These are phyloP conservation scores for Aspergillus novofumigatus DNA, from an alignment of 2,329 filamentous ascomycete species.

Conservation along the genomic window DNA sequence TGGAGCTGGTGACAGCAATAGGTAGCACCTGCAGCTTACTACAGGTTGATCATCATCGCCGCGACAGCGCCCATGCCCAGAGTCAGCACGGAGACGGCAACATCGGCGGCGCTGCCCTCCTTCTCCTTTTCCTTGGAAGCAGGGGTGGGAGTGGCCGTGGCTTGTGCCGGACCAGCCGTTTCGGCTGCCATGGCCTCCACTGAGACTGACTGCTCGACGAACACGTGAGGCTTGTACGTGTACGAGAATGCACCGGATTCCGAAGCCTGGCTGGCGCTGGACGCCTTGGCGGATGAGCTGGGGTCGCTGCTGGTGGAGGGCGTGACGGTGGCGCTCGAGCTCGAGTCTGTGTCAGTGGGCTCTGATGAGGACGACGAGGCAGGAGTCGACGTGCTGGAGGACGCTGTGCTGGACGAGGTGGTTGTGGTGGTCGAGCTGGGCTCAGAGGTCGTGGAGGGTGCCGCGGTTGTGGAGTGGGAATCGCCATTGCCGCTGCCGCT, in stretches of 20 bases:
- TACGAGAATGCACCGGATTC: neutral
- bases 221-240: constrained; percentile 9
- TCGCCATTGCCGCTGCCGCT: constrained; percentile 3
- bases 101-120: constrained; percentile 14
- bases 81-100: constrained; percentile 19
- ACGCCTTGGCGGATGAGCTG: neutral
- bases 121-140: constrained; percentile 6
- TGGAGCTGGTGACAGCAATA: neutral
- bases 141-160: constrained; percentile 13
- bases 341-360: neutral
- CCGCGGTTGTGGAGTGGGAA: constrained; percentile 1
- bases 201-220: constrained; percentile 9
- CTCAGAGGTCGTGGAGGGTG: constrained; percentile 7
- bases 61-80: constrained; percentile 22
- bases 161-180: neutral
- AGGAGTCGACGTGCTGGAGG: neutral
- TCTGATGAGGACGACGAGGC: neutral
- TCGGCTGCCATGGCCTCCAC: neutral
- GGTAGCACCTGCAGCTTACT: constrained; percentile 1
- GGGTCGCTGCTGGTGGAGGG: neutral
- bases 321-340: neutral
- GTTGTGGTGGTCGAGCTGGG: constrained; percentile 8
- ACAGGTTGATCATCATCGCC: constrained; percentile 21
- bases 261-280: neutral
- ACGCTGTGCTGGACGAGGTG: constrained; percentile 1